Base-by-base conservation (phyloP, 1,284 basidiomycete genomes). In the Porogramme epimiltina region DNA sequence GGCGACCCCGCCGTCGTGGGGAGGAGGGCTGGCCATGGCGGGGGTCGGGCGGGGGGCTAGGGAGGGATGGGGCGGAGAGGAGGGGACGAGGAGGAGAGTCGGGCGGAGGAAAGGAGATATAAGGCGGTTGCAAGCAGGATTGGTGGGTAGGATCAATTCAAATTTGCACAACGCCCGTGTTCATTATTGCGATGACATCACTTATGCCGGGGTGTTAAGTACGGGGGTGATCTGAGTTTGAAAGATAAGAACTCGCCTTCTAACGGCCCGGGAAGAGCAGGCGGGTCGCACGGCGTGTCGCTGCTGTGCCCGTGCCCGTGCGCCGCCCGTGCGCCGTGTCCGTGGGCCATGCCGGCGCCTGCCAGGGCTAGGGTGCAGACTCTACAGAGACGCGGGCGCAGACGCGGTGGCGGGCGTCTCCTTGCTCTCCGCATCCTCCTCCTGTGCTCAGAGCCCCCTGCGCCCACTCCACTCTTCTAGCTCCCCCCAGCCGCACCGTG, bases 1-100 rank as follows among this genome's bases (percentile, higher is more conserved):
- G 19, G 59, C 42, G 49, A 64, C n/a, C 13, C 45, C 49, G 41
- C 51, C 58, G 55, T 62, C 60, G n/a, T 61, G 58, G 11, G 58
- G 52, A 16, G 63, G 47, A 1, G 59, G 52, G 41, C 64, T 62
- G 45, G 63, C 60, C 64, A 66, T 69, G 47, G 55, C 48, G 48
- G 45, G 39, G 37, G 33, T 43, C 34, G 50, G 47, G 47, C 18
- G 36, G 23, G 34, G 18, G 41, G 38, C 42, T 24, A 42, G 42
- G 49, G 49, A 40, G 31, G 31, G 45, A n/a, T n/a, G n/a, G n/a
- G n/a, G n/a, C n/a, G 42, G 38, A 20, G 51, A 50, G 24, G 42
- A 33, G 25, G 25, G 28, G 22, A 9, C 10, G 40, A 34, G 45
- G 37, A 28, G 47, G 37, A 41, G 37, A 51, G 37, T 45, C n/a